phyloP scores from a whole-genome alignment of 2,329 filamentous ascomycete species.

The Nemania diffusa region DNA sequence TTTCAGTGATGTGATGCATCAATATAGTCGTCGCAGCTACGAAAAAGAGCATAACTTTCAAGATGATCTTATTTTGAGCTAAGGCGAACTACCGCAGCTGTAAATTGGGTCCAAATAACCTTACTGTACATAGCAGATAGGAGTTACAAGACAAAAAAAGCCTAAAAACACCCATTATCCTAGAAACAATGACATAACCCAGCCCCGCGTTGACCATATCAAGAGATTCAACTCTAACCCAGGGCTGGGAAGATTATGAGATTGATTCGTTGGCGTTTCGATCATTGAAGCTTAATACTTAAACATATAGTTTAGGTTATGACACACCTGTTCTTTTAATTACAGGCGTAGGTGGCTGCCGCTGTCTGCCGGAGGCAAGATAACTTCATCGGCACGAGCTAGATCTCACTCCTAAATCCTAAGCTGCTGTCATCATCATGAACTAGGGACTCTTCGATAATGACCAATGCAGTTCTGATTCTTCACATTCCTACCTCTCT shows the following conservation, averaged over 20 bases:
- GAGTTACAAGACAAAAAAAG: neutral
- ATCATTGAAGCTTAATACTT: neutral
- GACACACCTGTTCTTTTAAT: neutral
- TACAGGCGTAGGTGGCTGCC: neutral
- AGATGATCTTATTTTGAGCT: neutral
- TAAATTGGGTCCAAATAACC: neutral
- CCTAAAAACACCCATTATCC: neutral
- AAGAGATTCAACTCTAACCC: neutral
- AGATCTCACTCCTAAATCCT: slow-evolving; percentile 1
- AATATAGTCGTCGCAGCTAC: neutral
- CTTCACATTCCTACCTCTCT: neutral
- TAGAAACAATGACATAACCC: neutral
- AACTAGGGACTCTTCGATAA: slow-evolving; percentile 7
- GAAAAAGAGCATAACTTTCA: neutral
- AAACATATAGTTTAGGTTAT: neutral
- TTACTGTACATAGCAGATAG: neutral
- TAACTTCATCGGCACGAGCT: neutral
- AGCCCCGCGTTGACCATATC: neutral
- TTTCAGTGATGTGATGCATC: neutral
- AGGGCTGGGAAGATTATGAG: neutral
- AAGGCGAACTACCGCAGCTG: neutral
- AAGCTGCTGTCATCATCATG: slow-evolving; percentile 2
- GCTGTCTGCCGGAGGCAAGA: neutral
- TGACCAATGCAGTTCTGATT: slow-evolving; percentile 11
- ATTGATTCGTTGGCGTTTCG: neutral